Evolutionary conservation across 2,329 filamentous ascomycete genomes (phyloP).

Genomic region (Metarhizium humberi): DNA sequence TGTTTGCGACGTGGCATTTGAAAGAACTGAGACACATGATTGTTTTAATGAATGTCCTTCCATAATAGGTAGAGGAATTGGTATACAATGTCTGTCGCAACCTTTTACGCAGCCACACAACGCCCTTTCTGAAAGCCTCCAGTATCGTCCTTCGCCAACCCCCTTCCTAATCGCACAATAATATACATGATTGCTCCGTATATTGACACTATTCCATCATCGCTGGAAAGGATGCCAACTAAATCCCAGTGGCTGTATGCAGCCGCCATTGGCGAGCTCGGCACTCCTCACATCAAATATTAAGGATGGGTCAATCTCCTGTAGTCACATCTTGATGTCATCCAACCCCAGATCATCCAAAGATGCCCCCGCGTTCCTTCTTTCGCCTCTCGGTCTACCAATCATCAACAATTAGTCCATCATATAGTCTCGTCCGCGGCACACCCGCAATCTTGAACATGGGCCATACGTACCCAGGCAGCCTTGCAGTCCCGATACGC

Average conservation of each 20-base stretch:
- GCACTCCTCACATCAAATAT: slow-evolving; percentile 1
- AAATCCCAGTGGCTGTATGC: too few species aligned
- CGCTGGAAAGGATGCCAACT: too few species aligned
- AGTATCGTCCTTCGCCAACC: too few species aligned
- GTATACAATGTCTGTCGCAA: not conserved
- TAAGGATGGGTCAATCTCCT: not conserved
- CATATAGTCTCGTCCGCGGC: not conserved
- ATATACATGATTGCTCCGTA: not conserved
- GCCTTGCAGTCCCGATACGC: slow-evolving; percentile 94
- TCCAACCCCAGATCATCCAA: not conserved
- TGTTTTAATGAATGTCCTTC: not conserved
- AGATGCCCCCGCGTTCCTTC: slow-evolving; percentile 12
- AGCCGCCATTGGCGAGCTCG: too few species aligned
- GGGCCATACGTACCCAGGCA: slow-evolving; percentile 61
- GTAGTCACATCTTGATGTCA: not conserved
- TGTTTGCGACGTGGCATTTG: not conserved
- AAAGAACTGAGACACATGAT: not conserved
- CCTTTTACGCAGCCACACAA: too few species aligned
- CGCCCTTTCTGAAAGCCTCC: too few species aligned
- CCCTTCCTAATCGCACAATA: not conserved
- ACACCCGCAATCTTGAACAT: not conserved
- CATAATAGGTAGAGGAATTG: not conserved
- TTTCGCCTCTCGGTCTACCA: slow-evolving; percentile 12
- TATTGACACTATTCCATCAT: not conserved
- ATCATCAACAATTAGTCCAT: not conserved